A percentile compares a stretch with the other conserved stretches of the same genome.
Evolutionary conservation across 768 basidiomycete genomes (phyloP).

Genomic region (Lactarius sp.): DNA sequence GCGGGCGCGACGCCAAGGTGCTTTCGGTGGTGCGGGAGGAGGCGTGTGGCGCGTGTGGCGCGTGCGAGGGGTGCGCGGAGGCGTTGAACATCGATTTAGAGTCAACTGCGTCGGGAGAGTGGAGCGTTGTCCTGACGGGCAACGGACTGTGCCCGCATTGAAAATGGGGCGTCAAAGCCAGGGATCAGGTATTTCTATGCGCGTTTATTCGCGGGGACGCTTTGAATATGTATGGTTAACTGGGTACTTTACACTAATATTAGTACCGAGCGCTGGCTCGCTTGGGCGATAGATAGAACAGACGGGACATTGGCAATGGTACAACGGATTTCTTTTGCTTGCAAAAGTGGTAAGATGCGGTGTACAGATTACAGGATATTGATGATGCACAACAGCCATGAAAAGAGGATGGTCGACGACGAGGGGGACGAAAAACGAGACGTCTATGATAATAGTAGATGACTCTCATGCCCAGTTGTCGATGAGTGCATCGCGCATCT

Average conservation of each 20-base stretch:
- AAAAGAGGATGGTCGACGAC: not conserved
- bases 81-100: conserved; percentile 19
- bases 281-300: not conserved
- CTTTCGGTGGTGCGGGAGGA: conserved; percentile 26
- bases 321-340: conserved; percentile 6
- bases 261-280: not conserved
- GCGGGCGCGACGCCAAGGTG: conserved; percentile 18
- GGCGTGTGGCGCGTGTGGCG: conserved; percentile 10
- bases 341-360: conserved; percentile 12
- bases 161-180: not conserved
- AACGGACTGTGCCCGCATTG: conserved; percentile 1
- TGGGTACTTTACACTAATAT: not conserved
- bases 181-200: not conserved
- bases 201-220: not conserved
- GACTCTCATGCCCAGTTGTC: conserved; percentile 76
- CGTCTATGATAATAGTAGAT: not conserved
- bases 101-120: conserved; percentile 24
- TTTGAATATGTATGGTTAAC: conserved; percentile 2
- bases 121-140: conserved; percentile 18
- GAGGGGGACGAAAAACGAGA: not conserved
- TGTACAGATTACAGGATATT: conserved; percentile 20
- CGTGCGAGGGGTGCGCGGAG: conserved; percentile 14
- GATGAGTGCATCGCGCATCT: conserved; percentile 56
- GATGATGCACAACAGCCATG: conserved; percentile 14
- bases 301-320: not conserved